Evolutionary conservation across 371 early-diverging fungal genomes (phyloP), one percentile per base, ranked within the genome.

Genomic region (Entomophthora muscae): DNA sequence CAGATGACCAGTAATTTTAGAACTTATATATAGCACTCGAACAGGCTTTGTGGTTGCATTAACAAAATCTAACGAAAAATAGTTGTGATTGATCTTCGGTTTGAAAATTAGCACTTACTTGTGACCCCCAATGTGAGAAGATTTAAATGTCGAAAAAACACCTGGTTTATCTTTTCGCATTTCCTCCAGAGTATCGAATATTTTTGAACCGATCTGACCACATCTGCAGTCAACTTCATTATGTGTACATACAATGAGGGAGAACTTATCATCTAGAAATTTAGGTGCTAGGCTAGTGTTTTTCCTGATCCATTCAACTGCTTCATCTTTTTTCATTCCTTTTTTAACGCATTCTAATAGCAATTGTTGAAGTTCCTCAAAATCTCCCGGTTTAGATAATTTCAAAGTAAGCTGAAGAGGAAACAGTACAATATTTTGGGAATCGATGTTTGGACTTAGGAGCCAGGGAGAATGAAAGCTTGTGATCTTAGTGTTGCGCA

Each of bases 141-240:
- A 7, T 62, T 62, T 62, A 27, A 27, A 62, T 5, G 29, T 24
- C 17, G n/a, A 17, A 10, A 5, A 24, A 1, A 29, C 21, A 2
- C 21, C 23, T 7, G 21, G 21, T 10, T 3, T 12, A n/a, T 21
- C 3, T 3, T 60, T 51, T 1, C 30, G 7, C 3, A 2, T 5
- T 28, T 53, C n/a, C 5, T 31, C 22, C 13, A 62, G 42, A 2
- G 24, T 2, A 17, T 62, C 27, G 27, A 52, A 62, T 33, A 62
- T 26, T 52, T 62, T 13, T 2, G 27, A 2, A 2, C 62, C 62
- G 12, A 52, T 33, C 17, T 13, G 42, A 24, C 62, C 62, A 28
- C 62, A 62, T 22, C 62, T 3, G 42, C 62, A 62, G 22, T 62
- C 62, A 2, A 62, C 62, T n/a, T 62, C 62, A 29, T 62, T 62